Conservation (phyloP, 169 alveolate genomes). For the Plasmodium knowlesi region DNA sequence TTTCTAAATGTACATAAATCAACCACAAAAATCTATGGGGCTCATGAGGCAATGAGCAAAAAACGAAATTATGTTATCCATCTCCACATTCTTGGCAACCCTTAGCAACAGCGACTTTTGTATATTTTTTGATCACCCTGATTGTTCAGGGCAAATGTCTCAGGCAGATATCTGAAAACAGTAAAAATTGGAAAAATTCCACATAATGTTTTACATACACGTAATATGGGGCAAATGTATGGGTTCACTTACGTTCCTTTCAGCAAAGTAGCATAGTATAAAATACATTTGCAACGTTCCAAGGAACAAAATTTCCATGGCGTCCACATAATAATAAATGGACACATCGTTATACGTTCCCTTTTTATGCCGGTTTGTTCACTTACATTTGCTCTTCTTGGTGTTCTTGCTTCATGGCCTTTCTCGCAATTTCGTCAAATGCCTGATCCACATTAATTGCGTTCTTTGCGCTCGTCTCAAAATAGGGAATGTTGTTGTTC, state of each 20-base stretch:
- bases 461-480: slow-evolving; percentile 97
- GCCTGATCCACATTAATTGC: slow-evolving; percentile 96
- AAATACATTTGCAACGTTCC: neutral
- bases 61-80: slow-evolving; percentile 16
- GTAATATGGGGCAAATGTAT: neutral
- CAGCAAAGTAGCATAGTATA: neutral
- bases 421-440: slow-evolving; percentile 92
- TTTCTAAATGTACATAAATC: neutral
- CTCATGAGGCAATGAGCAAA: neutral
- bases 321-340: neutral
- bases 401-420: slow-evolving; percentile 88
- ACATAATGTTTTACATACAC: neutral
- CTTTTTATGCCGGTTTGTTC: neutral
- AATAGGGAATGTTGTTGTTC: slow-evolving; percentile 93
- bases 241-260: neutral
- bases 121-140: slow-evolving; percentile 53
- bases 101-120: slow-evolving; percentile 61
- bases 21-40: slow-evolving; percentile 30
- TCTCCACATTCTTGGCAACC: slow-evolving; percentile 18
- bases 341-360: neutral
- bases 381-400: slow-evolving; percentile 89
- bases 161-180: slow-evolving; percentile 70
- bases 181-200: slow-evolving; percentile 3
- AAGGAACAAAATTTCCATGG: neutral
- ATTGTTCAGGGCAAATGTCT: slow-evolving; percentile 63